Evolutionary conservation across 352 stramenopile genomes (phyloP), one percentile per base, ranked within the genome.

Genomic region (Phytophthora fragariaefolia): DNA sequence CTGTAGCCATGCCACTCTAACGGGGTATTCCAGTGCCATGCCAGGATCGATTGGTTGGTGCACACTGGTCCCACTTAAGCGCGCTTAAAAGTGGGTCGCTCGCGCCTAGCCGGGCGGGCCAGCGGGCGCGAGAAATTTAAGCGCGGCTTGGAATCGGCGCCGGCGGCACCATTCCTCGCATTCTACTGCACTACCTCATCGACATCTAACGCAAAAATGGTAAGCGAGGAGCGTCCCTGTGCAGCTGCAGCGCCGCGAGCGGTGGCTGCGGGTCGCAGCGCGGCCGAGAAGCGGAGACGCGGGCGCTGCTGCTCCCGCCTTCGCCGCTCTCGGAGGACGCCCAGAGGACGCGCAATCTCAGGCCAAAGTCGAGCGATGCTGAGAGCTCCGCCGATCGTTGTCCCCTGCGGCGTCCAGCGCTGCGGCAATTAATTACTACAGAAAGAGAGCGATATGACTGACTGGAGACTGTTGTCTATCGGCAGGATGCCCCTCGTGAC

Each of bases 151-250:
- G 45, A 45, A 67, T 47, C 58, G 58, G 51, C 60, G 56, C 32
- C 22, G 24, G 54, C 54, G 26, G 50, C 58, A 52, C 78, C 76
- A 81, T 74, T 87, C 64, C 73, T 74, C 58, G 61, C 66, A 70
- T 89, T 85, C 73, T 79, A 79, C 69, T 85, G 71, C 84, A 90
- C 82, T 88, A 91, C 80, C 79, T 93, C 84, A 91, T 93, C 82
- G 80, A 91, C 82, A 85, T 87, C 77, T 90, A 74, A 85, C 71
- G 73, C 71, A 85, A 90, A 88, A 85, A 90, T 90, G 81, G 81
- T 90, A 79, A 75, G 79, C 43, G 32, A 20, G 12, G 22, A 58
- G 56, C 15, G 27, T 64, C 32, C 9, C 17, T 57, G 42, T 58
- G 47, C 34, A 26, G n/a, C 4, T 49, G 34, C 22, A 28, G 20